phyloP scores from a whole-genome alignment of 2,329 filamentous ascomycete genomes.

The Claviceps sp. region DNA sequence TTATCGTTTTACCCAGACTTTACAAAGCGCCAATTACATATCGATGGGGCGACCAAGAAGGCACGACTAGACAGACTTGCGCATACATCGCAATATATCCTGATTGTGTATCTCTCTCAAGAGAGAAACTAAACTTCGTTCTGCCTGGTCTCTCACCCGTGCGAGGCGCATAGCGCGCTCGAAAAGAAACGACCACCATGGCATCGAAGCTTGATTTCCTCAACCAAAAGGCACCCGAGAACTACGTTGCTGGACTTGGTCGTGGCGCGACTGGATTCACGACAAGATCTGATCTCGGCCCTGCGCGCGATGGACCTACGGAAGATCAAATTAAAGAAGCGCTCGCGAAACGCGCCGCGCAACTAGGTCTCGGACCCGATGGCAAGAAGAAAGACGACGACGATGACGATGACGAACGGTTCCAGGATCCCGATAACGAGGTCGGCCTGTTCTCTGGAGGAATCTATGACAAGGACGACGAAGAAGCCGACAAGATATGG shows the following conservation, averaged over 20 bases:
- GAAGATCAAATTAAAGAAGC: constrained; percentile 98
- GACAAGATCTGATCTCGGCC: constrained; percentile 89
- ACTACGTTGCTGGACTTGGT: constrained; percentile 91
- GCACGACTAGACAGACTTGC: not conserved
- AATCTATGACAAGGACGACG: constrained; percentile 93
- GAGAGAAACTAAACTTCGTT: not conserved
- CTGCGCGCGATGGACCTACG: constrained; percentile 85
- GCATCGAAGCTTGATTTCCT: constrained; percentile 66
- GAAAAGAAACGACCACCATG: constrained; percentile 8
- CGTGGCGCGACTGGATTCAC: constrained; percentile 97
- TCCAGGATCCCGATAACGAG: constrained; percentile 94
- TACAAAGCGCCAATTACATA: not conserved
- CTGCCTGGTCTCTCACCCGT: not conserved
- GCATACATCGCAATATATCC: no score
- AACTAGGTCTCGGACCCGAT: constrained; percentile 57
- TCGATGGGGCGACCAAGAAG: not conserved
- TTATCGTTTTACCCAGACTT: not conserved
- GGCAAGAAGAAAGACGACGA: constrained; percentile 63
- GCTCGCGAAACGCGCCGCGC: constrained; percentile 81
- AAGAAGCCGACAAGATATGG: constrained; percentile 94
- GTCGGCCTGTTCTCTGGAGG: constrained; percentile 90
- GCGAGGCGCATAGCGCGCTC: constrained; percentile 3
- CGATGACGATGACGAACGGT: constrained; percentile 64
- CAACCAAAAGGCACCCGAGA: constrained; percentile 71
- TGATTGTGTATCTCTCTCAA: no score